phyloP scores from a whole-genome alignment of 2,329 filamentous ascomycete genomes.

The Pseudovirgaria hyperparasitica region DNA sequence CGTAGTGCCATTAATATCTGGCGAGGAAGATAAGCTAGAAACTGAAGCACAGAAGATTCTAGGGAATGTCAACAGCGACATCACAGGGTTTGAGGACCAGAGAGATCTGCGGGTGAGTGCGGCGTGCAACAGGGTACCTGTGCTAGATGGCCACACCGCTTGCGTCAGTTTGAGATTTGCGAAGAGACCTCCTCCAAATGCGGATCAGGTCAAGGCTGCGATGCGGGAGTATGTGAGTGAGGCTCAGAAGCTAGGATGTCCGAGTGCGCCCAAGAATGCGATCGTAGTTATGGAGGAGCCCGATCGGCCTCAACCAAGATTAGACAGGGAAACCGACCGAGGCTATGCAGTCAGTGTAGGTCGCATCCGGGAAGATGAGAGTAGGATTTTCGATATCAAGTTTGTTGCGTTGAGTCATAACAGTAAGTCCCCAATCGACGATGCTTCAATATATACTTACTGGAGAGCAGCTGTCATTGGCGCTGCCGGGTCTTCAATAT shows the following conservation, averaged over 20 bases:
- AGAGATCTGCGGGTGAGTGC: slow-evolving; percentile 67
- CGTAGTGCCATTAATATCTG: slow-evolving; percentile 82
- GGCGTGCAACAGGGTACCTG: slow-evolving; percentile 87
- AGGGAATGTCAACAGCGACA: slow-evolving; percentile 56
- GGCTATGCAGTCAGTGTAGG: slow-evolving; percentile 91
- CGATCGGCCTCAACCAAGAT: slow-evolving; percentile 79
- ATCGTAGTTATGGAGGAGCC: slow-evolving; percentile 84
- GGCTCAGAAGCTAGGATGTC: slow-evolving; percentile 70
- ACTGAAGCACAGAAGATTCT: slow-evolving; percentile 92
- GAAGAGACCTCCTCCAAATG: slow-evolving; percentile 58
- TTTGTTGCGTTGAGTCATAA: slow-evolving; percentile 90
- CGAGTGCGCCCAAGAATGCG: slow-evolving; percentile 67
- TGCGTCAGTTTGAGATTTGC: slow-evolving; percentile 80
- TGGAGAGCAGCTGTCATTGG: slow-evolving; percentile 59
- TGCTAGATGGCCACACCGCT: slow-evolving; percentile 90
- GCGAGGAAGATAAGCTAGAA: slow-evolving; percentile 94
- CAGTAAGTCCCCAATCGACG: slow-evolving; percentile 30
- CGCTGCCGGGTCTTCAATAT: slow-evolving; percentile 86
- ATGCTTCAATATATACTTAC: slow-evolving; percentile 13
- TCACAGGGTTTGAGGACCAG: slow-evolving; percentile 67
- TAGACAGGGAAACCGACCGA: slow-evolving; percentile 73
- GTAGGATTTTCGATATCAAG: slow-evolving; percentile 84
- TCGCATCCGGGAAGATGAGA: slow-evolving; percentile 71
- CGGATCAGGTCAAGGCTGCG: slow-evolving; percentile 64
- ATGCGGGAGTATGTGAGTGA: slow-evolving; percentile 73